phyloP scores from a whole-genome alignment of 2,329 filamentous ascomycete genomes.

The Penicillium sp. region DNA sequence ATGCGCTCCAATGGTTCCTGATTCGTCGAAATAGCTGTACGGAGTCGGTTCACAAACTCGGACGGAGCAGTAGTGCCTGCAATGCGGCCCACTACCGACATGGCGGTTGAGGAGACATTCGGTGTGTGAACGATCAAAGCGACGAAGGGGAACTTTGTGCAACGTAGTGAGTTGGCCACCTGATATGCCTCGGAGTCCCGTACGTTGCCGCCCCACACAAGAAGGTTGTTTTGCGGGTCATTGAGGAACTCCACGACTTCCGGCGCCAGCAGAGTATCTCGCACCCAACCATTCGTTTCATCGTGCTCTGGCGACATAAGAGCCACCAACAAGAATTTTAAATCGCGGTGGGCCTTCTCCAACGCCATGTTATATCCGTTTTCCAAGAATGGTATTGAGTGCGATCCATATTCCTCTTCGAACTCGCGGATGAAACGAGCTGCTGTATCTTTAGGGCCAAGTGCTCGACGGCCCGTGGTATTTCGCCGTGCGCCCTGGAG shows the following conservation, averaged over 20 bases:
- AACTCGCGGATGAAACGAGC: constrained; percentile 87
- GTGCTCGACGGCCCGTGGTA: constrained; percentile 64
- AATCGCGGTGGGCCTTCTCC: constrained; percentile 80
- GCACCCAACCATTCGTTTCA: constrained; percentile 75
- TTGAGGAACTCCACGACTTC: constrained; percentile 70
- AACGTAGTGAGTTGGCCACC: constrained; percentile 77
- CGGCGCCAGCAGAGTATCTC: constrained; percentile 71
- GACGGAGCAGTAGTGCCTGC: constrained; percentile 64
- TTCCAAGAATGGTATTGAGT: constrained; percentile 69
- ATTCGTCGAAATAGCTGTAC: constrained; percentile 67
- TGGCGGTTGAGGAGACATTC: constrained; percentile 73
- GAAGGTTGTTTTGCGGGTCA: constrained; percentile 68
- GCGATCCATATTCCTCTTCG: constrained; percentile 79
- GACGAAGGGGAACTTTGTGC: constrained; percentile 88
- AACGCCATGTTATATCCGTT: constrained; percentile 87
- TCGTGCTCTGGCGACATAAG: constrained; percentile 91
- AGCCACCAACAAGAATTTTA: constrained; percentile 86
- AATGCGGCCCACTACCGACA: constrained; percentile 81
- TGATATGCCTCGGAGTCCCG: constrained; percentile 92
- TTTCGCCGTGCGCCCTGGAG: constrained; percentile 45
- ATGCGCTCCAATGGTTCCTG: constrained; percentile 68
- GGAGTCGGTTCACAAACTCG: constrained; percentile 71
- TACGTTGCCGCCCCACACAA: constrained; percentile 90
- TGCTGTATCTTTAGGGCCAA: constrained; percentile 82
- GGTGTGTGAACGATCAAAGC: constrained; percentile 83